Conservation (phyloP, 225 moss, liverwort and hornwort species). For the Neckera pumila region DNA sequence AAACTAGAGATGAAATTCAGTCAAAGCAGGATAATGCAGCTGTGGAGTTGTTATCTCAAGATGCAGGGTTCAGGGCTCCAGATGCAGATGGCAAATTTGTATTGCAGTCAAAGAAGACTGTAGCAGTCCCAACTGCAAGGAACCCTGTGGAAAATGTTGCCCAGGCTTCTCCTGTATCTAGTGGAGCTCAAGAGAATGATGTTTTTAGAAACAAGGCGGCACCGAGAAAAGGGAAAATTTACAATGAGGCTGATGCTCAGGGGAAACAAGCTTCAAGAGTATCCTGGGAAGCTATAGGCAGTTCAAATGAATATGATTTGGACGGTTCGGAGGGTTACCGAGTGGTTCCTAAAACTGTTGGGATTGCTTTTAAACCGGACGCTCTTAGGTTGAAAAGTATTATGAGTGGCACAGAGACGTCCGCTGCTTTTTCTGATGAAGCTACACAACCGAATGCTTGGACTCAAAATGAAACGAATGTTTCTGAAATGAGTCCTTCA, state of each 20-base stretch:
- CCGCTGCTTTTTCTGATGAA: neutral
- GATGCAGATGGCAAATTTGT: neutral
- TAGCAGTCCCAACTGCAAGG: neutral
- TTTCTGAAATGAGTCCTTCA: neutral
- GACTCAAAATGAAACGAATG: neutral
- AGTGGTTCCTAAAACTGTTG: constrained; percentile 3
- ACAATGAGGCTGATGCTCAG: neutral
- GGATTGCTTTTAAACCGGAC: constrained; percentile 1
- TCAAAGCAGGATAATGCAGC: neutral
- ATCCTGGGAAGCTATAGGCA: neutral
- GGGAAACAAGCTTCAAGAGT: neutral
- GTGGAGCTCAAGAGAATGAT: neutral
- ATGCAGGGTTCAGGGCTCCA: neutral
- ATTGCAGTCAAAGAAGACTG: neutral
- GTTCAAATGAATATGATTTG: neutral
- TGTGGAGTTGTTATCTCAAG: constrained; percentile 3
- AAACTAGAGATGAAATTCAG: neutral
- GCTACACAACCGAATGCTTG: neutral
- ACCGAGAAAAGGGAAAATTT: neutral
- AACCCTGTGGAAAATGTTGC: neutral
- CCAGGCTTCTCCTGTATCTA: constrained; percentile 1
- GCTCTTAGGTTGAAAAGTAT: constrained; percentile 21
- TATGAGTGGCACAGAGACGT: constrained; percentile 5
- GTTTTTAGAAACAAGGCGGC: neutral
- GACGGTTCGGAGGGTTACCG: constrained; percentile 15